Evolutionary conservation across 768 basidiomycete genomes (phyloP).

Genomic region (Albatrellus ellisii): DNA sequence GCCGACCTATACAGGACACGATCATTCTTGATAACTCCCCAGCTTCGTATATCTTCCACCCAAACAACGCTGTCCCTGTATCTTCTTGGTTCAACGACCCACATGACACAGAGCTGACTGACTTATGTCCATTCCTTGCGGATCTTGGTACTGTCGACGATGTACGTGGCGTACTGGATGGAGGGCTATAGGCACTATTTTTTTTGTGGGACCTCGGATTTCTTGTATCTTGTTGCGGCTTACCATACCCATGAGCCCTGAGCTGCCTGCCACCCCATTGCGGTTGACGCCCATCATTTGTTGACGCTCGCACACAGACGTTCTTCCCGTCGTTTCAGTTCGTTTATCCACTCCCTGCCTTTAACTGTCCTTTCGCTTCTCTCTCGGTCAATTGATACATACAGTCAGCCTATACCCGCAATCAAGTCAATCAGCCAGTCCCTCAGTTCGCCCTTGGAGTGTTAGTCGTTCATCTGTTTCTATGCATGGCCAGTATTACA

Average conservation of each 20-base stretch:
- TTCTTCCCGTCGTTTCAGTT: background rate
- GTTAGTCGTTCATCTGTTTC: too few relatives aligned
- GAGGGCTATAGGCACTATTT: constrained; percentile 40
- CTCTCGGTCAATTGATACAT: constrained; percentile 15
- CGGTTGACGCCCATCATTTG: background rate
- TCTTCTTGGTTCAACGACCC: constrained; percentile 99
- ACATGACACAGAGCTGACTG: constrained; percentile 94
- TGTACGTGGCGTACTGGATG: constrained; percentile 84
- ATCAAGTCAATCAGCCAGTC: constrained; percentile 14
- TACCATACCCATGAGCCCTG: too few relatives aligned
- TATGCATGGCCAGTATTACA: too few relatives aligned
- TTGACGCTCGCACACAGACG: background rate
- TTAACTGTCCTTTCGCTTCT: constrained; percentile 9
- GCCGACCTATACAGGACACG: constrained; percentile 83
- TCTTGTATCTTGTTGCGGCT: background rate
- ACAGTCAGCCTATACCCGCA: constrained; percentile 15
- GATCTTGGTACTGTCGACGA: constrained; percentile 81
- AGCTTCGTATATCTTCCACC: constrained; percentile 98
- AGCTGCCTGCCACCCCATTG: too few relatives aligned
- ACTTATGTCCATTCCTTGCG: constrained; percentile 86
- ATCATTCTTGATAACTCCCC: constrained; percentile 99
- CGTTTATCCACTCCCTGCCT: constrained; percentile 6
- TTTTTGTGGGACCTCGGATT: background rate
- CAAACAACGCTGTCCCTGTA: constrained; percentile 97
- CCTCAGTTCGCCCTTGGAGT: too few relatives aligned